Evolutionary conservation across 805 yeast species (phyloP), one percentile per base, ranked within the genome.

Genomic region (Schizosaccharomyces lindneri): DNA sequence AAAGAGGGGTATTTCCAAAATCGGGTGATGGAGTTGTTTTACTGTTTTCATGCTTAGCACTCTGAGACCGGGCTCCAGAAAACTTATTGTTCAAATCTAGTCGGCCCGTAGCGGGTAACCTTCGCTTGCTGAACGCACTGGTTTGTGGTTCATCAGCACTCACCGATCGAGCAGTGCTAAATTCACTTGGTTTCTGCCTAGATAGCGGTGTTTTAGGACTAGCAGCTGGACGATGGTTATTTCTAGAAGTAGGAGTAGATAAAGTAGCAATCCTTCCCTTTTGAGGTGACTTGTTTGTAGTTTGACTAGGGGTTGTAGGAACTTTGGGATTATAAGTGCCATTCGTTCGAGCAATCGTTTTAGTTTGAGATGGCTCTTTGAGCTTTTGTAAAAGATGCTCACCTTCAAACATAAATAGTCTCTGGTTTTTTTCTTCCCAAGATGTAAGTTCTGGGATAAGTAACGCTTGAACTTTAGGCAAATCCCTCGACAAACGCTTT

Each of bases 401-500:
- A 1, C 83, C 85, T 60, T 76, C 70, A 21, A 82, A 74, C 59
- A 64, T 46, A 41, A 72, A 72, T 15, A 67, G 70, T 29, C 62
- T 59, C 6, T 66, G 67, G 32, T 64, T 61, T 36, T 67, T 65
- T 11, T 55, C 66, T 64, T 83, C 81, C 73, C 79, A 85, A 13
- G 72, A 73, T 3, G 66, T 63, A 4, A 86, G 66, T 60, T 77
- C 78, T 0, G 64, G 55, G 63, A 77, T 78, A 59, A 90, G 70
- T 0, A 75, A 78, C 3, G 73, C 70, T 9, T 86, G 71, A 0
- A 84, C 74, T 46, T 75, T 73, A 0, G 97, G 97, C 65, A 86
- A 73, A 65, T 79, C 78, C 67, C 81, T 80, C n/a, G 79, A 72
- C 6, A 89, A 75, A 62, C 78, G 78, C 65, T 83, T 83, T 62